Base-by-base conservation (phyloP, 306 rosid genomes). In the Carpinus fangiana region DNA sequence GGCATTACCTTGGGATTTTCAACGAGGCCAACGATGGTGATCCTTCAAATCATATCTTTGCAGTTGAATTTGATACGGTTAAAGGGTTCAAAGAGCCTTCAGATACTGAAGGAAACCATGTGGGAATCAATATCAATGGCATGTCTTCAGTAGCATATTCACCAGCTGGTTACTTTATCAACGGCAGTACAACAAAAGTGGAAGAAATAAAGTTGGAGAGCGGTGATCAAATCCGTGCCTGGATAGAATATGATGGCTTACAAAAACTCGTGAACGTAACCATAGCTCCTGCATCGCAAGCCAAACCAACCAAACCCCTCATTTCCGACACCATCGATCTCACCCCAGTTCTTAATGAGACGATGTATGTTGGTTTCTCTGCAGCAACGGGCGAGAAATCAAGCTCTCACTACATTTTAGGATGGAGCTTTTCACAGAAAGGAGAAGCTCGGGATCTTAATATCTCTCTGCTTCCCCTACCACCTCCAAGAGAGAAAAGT, bases 21-120 rank as follows among this genome's bases (percentile, higher is more conserved):
- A 87, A 79, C 84, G 5, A 80, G 11, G 0, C 3, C 28, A 89
- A 73, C 70, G 54, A 84, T 65, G 78, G 80, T 0, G 1, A 16
- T 0, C 0, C 38, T 14, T 74, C 84, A 8, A 90, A 92, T 51
- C 90, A 87, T 74, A 79, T 92, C 8, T 78, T 92, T 54, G 87
- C 86, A 0, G 90, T 92, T n/a, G 97, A 92, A 46, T 90, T 92
- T 68, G 96, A 92, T 62, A 92, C 96, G 0, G 96, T 92, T 0
- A 82, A 87, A 34, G 96, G 95, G n/a, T 36, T 20, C 14, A 72
- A 70, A 18, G 77, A 53, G 23, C 16, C 12, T 1, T 26, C 73
- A 0, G 78, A 90, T 73, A 13, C 46, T 4, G 65, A 9, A 16
- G 97, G 87, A 21, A 87, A 90, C 71, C 93, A 92, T 82, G 80